These are phyloP conservation scores for Scheffersomyces spartinae DNA, from an alignment of 805 yeast species.

Conservation along the genomic window DNA sequence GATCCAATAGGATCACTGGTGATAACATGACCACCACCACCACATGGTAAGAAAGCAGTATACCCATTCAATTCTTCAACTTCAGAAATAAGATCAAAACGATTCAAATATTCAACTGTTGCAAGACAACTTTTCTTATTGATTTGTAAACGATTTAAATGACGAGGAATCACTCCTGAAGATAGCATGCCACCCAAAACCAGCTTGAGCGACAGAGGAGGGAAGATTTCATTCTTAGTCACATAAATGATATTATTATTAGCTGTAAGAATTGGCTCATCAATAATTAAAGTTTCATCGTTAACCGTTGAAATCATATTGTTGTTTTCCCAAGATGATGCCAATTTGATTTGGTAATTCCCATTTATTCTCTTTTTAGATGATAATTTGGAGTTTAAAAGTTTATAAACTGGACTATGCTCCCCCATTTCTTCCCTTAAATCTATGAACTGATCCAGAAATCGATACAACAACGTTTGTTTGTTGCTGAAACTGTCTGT, in stretches of 20 bases:
- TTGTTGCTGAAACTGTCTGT: constrained; percentile 17
- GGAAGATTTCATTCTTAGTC: constrained; percentile 43
- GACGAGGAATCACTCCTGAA: constrained; percentile 15
- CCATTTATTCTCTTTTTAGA: constrained; percentile 45
- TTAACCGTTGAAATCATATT: constrained; percentile 32
- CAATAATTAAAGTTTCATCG: constrained; percentile 38
- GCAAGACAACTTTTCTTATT: constrained; percentile 42
- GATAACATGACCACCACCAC: too few relatives aligned
- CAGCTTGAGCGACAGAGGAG: constrained; percentile 55
- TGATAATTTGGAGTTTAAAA: constrained; percentile 45
- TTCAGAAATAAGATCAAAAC: constrained; percentile 40
- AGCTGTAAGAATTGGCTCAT: constrained; percentile 39
- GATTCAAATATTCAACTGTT: constrained; percentile 46
- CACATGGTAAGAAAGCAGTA: constrained; percentile 69
- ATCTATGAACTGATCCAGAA: constrained; percentile 36
- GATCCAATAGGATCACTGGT: too few relatives aligned
- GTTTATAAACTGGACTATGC: constrained; percentile 9
- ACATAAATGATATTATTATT: constrained; percentile 53
- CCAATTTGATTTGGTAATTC: constrained; percentile 35
- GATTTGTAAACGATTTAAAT: constrained; percentile 17
- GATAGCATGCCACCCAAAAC: constrained; percentile 43
- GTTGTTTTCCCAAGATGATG: constrained; percentile 9
- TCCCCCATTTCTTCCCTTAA: constrained; percentile 7
- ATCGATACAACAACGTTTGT: constrained; percentile 47
- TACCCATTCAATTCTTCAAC: constrained; percentile 50